Evolutionary conservation across 768 basidiomycete genomes (phyloP).

Genomic region (Kwoniella bestiolae): DNA sequence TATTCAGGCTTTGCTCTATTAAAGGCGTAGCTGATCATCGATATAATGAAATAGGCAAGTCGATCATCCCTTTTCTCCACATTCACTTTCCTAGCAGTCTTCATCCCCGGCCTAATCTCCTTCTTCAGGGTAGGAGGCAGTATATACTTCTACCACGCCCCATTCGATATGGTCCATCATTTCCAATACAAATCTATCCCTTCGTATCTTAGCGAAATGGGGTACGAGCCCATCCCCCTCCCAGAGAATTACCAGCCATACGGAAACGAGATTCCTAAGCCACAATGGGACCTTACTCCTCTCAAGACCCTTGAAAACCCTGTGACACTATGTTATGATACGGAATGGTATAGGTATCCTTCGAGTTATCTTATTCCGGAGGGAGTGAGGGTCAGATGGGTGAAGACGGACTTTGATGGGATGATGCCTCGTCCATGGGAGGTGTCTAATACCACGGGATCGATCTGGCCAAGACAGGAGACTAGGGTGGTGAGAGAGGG

Average conservation of each 20-base stretch:
- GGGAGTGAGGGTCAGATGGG: conserved; percentile 78
- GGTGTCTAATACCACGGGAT: conserved; percentile 49
- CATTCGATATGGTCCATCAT: conserved; percentile 70
- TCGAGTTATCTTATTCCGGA: conserved; percentile 85
- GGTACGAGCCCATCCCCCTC: conserved; percentile 52
- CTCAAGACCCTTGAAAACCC: conserved; percentile 67
- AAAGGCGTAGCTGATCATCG: background rate
- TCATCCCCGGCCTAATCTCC: conserved; percentile 72
- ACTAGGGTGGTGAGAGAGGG: conserved; percentile 68
- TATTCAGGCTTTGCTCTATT: background rate
- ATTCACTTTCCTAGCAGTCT: conserved; percentile 72
- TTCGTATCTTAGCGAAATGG: conserved; percentile 65
- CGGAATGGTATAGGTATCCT: conserved; percentile 96
- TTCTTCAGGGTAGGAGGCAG: conserved; percentile 78
- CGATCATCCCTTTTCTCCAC: conserved; percentile 77
- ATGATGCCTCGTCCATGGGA: conserved; percentile 83
- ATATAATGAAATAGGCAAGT: conserved; percentile 61
- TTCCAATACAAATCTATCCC: conserved; percentile 82
- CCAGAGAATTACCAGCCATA: conserved; percentile 55
- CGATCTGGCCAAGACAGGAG: conserved; percentile 67
- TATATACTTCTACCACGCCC: conserved; percentile 88
- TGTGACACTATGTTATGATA: conserved; percentile 79
- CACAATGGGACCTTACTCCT: conserved; percentile 62
- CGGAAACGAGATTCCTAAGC: conserved; percentile 64
- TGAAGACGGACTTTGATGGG: conserved; percentile 90